phyloP scores from a whole-genome alignment of 78 protist genomes.

The Dictyostelium capitatum region DNA sequence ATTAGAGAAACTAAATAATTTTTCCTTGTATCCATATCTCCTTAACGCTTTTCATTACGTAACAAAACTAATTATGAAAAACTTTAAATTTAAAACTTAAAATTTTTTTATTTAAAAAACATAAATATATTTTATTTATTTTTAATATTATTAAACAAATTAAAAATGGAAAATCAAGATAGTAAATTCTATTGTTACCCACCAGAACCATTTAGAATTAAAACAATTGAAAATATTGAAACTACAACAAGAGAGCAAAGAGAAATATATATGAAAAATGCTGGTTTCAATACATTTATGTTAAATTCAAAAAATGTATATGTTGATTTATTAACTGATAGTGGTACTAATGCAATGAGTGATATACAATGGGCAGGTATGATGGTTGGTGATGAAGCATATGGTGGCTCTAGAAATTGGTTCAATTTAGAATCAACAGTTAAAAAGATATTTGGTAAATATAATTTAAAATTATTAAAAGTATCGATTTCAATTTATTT shows the following conservation, averaged over 20 bases:
- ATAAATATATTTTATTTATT: too few species aligned
- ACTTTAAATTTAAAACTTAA: too few species aligned
- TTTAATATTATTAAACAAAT: too few species aligned
- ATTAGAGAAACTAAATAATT: too few species aligned
- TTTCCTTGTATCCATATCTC: too few species aligned
- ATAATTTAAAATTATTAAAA: too few species aligned
- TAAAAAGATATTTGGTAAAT: neutral
- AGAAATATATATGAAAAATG: neutral
- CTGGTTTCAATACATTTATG: neutral
- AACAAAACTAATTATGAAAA: too few species aligned
- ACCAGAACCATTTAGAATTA: slow-evolving; percentile 8
- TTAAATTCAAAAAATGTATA: neutral
- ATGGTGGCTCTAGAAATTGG: neutral
- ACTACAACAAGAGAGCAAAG: neutral
- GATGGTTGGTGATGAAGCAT: neutral
- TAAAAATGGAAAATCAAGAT: too few species aligned
- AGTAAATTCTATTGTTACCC: too few species aligned
- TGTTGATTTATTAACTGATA: slow-evolving; percentile 1
- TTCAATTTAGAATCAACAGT: neutral
- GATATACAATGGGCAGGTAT: neutral
- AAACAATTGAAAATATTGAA: neutral
- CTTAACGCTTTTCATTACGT: too few species aligned
- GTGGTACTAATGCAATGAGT: slow-evolving; percentile 1
- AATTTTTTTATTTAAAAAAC: too few species aligned
- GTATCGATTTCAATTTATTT: too few species aligned